Conservation (phyloP, 2,329 filamentous ascomycete species). For the Bipolaris sorokiniana region DNA sequence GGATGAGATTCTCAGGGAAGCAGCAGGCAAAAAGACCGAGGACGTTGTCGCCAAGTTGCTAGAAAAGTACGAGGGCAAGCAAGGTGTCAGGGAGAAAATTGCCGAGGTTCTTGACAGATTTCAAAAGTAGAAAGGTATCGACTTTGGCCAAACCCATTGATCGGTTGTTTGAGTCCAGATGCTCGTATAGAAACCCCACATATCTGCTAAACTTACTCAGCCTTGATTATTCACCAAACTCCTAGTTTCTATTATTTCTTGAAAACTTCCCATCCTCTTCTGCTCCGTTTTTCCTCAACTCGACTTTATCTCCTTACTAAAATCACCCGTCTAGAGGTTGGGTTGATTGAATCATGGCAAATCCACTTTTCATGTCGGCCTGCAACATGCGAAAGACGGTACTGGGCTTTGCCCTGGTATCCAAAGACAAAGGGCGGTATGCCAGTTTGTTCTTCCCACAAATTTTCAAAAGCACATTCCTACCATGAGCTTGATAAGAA, state of each 20-base stretch:
- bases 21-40: slow-evolving; percentile 41
- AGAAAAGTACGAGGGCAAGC: slow-evolving; percentile 52
- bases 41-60: slow-evolving; percentile 51
- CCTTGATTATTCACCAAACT: not conserved
- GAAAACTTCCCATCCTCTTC: not conserved
- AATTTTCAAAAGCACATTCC: too few species aligned
- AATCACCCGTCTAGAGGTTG: too few species aligned
- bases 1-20: slow-evolving; percentile 59
- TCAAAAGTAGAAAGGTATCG: not conserved
- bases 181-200: not conserved
- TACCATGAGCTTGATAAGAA: not conserved
- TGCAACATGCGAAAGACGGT: too few species aligned
- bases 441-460: not conserved
- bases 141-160: not conserved
- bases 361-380: too few species aligned
- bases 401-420: too few species aligned
- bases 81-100: slow-evolving; percentile 64
- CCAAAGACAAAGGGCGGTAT: too few species aligned
- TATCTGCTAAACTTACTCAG: not conserved
- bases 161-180: not conserved
- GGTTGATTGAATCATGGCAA: too few species aligned
- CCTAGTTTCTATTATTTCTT: not conserved
- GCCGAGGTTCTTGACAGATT: slow-evolving; percentile 63
- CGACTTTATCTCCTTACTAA: too few species aligned
- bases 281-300: too few species aligned